Evolutionary conservation across 352 stramenopile species (phyloP).

Genomic region (Globisporangium emineosum): DNA sequence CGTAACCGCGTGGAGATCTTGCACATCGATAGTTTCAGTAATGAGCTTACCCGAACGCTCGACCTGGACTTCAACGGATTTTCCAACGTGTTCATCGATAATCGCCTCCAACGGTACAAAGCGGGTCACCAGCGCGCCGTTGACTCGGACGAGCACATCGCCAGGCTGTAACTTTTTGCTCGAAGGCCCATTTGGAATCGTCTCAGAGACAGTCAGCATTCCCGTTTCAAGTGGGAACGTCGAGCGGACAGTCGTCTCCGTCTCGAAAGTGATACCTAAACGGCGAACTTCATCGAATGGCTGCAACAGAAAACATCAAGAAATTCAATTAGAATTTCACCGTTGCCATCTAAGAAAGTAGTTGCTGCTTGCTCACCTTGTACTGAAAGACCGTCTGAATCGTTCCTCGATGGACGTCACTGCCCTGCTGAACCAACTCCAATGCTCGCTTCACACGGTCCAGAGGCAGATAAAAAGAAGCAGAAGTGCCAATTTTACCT

Average conservation of each 20-base stretch:
- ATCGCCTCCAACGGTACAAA: constrained; percentile 87
- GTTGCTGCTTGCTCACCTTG: constrained; percentile 32
- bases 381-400: constrained; percentile 90
- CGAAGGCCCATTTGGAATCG: constrained; percentile 73
- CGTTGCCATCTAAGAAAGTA: background rate
- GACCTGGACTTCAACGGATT: constrained; percentile 74
- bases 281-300: constrained; percentile 89
- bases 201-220: constrained; percentile 89
- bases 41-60: constrained; percentile 75
- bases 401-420: constrained; percentile 77
- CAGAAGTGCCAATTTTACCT: constrained; percentile 81
- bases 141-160: constrained; percentile 86
- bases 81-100: constrained; percentile 74
- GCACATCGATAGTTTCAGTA: constrained; percentile 58
- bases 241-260: constrained; percentile 73
- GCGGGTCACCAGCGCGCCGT: constrained; percentile 73
- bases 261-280: constrained; percentile 73
- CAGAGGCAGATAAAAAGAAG: constrained; percentile 90
- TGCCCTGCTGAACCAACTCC: constrained; percentile 67
- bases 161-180: constrained; percentile 83
- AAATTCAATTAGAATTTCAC: background rate
- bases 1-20: constrained; percentile 86
- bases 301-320: constrained; percentile 15
- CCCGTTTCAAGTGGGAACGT: constrained; percentile 84
- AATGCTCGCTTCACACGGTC: constrained; percentile 87